Evolutionary conservation across 805 yeast genomes (phyloP).

Genomic region (Lipomyces lipofer): DNA sequence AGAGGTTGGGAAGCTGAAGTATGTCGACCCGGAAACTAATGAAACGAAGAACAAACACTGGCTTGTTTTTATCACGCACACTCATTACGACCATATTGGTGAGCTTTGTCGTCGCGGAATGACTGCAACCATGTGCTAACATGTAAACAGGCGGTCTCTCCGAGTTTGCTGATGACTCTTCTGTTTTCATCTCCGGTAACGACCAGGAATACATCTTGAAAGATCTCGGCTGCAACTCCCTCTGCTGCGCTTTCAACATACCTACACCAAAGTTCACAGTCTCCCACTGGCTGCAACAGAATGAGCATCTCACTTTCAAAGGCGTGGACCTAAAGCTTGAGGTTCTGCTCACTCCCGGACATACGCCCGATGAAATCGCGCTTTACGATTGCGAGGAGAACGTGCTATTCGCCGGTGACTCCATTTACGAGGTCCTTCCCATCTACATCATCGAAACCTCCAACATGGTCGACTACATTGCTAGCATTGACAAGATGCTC

Average conservation of each 20-base stretch:
- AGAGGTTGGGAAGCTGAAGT: constrained; percentile 14
- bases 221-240: constrained; percentile 31
- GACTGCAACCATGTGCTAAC: background rate
- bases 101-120: too few species aligned
- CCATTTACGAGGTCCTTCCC: constrained; percentile 30
- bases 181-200: constrained; percentile 29
- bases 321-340: constrained; percentile 27
- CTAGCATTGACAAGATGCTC: constrained; percentile 19
- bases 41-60: constrained; percentile 26
- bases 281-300: constrained; percentile 29
- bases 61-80: constrained; percentile 30
- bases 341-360: constrained; percentile 30
- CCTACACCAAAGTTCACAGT: constrained; percentile 30
- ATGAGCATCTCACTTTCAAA: constrained; percentile 23
- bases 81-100: constrained; percentile 32
- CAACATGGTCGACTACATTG: constrained; percentile 24
- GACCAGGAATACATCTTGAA: constrained; percentile 26
- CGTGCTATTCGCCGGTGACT: constrained; percentile 31
- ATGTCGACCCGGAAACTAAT: constrained; percentile 13
- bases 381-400: constrained; percentile 29
- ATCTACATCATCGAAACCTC: constrained; percentile 31
- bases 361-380: constrained; percentile 32
- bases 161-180: constrained; percentile 28
- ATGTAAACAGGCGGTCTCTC: too few species aligned
- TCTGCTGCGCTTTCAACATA: constrained; percentile 31